phyloP scores from a whole-genome alignment of 164 flowering plant genomes.

The Liriodendron chinense region DNA sequence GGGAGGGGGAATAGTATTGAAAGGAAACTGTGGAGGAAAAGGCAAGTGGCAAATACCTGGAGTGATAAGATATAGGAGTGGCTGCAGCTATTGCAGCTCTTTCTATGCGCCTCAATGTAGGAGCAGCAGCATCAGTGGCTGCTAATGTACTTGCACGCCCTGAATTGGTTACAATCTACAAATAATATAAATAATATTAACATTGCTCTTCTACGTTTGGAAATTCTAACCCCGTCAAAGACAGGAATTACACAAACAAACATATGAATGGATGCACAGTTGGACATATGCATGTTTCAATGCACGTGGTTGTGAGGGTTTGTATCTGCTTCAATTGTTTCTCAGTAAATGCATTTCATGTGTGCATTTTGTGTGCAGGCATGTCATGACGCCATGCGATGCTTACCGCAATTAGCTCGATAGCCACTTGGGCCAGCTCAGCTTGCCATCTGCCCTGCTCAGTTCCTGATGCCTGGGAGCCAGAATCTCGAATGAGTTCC shows the following conservation, averaged over 20 bases:
- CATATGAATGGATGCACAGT: not conserved
- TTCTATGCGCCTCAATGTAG: constrained; percentile 92
- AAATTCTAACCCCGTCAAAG: not conserved
- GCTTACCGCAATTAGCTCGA: constrained; percentile 92
- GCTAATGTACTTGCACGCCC: constrained; percentile 95
- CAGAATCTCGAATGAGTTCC: constrained; percentile 88
- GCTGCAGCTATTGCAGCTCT: constrained; percentile 99
- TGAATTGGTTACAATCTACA: constrained; percentile 90
- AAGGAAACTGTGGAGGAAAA: not conserved
- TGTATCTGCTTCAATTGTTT: not conserved
- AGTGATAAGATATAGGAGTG: constrained; percentile 88
- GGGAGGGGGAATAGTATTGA: not conserved
- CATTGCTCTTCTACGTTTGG: not conserved
- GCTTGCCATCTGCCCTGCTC: constrained; percentile 96
- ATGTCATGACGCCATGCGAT: constrained; percentile 1
- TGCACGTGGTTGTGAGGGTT: not conserved
- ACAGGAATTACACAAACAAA: not conserved
- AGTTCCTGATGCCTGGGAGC: constrained; percentile 67
- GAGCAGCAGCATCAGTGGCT: constrained; percentile 98
- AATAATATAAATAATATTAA: constrained; percentile 1
- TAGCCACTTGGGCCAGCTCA: constrained; percentile 88
- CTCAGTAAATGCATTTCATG: not conserved
- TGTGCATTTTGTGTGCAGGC: not conserved
- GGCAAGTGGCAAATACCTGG: constrained; percentile 43
- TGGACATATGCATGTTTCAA: not conserved